Evolutionary conservation across 2,329 filamentous ascomycete genomes (phyloP).

Genomic region (Endothia cerciana): DNA sequence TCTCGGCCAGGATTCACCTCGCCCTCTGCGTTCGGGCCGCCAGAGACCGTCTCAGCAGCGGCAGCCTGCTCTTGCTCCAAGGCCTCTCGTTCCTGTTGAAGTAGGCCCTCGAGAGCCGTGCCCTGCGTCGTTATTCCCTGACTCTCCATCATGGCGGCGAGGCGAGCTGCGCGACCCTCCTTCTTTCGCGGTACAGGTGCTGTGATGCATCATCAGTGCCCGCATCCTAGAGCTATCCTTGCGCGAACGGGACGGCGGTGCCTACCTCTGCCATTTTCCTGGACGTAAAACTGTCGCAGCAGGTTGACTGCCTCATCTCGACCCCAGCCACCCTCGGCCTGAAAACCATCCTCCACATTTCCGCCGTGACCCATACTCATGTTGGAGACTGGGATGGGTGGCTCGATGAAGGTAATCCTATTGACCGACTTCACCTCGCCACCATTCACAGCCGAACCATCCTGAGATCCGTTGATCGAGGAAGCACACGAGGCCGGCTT

Average conservation of each 20-base stretch:
- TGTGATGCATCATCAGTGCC: constrained; percentile 31
- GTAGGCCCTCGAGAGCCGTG: constrained; percentile 28
- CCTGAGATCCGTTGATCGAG: constrained; percentile 28
- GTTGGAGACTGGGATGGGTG: constrained; percentile 28
- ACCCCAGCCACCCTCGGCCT: constrained; percentile 84
- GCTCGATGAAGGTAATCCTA: constrained; percentile 26
- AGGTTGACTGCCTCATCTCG: constrained; percentile 92
- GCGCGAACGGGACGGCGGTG: constrained; percentile 10
- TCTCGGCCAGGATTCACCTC: constrained; percentile 15
- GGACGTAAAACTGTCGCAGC: constrained; percentile 92
- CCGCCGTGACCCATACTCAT: constrained; percentile 58
- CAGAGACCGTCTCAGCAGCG: constrained; percentile 9
- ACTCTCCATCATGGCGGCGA: constrained; percentile 56
- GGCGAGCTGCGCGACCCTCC: constrained; percentile 57
- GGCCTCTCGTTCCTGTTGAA: constrained; percentile 29
- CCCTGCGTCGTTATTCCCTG: constrained; percentile 39
- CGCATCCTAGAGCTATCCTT: neutral
- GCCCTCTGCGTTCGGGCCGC: neutral
- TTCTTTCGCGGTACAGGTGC: constrained; percentile 59
- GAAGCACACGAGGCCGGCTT: constrained; percentile 26
- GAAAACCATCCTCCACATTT: constrained; percentile 77
- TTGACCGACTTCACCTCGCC: constrained; percentile 27
- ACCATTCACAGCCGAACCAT: constrained; percentile 17
- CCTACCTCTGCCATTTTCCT: constrained; percentile 91
- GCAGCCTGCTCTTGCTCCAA: constrained; percentile 21